Evolutionary conservation across 495 filamentous ascomycete genomes (phyloP), one percentile per base, ranked within the genome.

Genomic region (Terfezia claveryi): DNA sequence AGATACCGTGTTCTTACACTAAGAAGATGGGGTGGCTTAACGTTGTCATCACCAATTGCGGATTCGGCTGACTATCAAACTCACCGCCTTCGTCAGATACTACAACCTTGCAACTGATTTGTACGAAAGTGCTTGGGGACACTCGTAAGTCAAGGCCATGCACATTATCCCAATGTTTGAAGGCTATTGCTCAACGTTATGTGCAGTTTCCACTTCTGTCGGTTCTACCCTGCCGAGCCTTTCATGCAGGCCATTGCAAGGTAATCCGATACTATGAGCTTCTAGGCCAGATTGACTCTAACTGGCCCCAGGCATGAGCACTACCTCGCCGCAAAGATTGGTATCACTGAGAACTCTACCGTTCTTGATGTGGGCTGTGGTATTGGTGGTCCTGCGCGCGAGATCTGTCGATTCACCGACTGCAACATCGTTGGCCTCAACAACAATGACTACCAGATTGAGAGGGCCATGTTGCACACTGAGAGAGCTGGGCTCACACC

Each of bases 391-490:
- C 91, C 91, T n/a, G 91, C 92, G 23, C 78, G 91, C 56, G 91
- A 98, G 72, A 96, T 98, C 60, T 83, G 82, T 67, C 89, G 93
- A 68, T 98, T 98, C 74, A 80, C 87, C 49, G 89, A 83, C 59
- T 81, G 76, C 64, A 87, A 94, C 63, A 77, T 95, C 57, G 81
- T 85, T 23, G 91, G 91, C 41, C 70, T 98, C 66, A 98, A 98
- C 80, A 98, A 96, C 80, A 98, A 96, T 72, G 89, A 95, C 72
- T 96, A 96, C 76, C 91, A 98, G 72, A 96, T 98, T 66, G 78
- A 95, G 69, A 84, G 91, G 52, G 92, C 91, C 8, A 89, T 81
- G 23, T 75, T 75, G 49, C 95, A 96, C 67, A 85, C 87, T 14
- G 68, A 75, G 53, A 80, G 81, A 63, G 86, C 94, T 66, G 83